phyloP scores from a whole-genome alignment of 495 filamentous ascomycete species.

The Ascodesmis nigricans region DNA sequence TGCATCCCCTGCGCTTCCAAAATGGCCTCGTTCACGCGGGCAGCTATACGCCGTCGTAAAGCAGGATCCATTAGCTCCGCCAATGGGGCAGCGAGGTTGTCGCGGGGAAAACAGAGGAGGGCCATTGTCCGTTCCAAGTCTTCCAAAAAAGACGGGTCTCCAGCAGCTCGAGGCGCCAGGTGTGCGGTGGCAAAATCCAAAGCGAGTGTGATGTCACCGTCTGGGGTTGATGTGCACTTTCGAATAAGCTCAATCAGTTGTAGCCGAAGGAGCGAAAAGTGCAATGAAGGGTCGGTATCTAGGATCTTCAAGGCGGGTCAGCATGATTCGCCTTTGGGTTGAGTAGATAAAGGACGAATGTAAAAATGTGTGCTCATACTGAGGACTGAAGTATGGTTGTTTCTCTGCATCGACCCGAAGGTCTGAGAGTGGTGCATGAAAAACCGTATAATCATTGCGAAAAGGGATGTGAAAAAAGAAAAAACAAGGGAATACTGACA shows the following conservation, averaged over 20 bases:
- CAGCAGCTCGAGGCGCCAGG: conserved; percentile 62
- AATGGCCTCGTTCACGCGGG: conserved; percentile 70
- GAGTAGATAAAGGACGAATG: conserved; percentile 8
- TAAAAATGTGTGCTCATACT: conserved; percentile 54
- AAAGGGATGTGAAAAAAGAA: conserved; percentile 5
- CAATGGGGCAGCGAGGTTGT: conserved; percentile 53
- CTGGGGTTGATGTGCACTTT: conserved; percentile 36
- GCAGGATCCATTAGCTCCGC: conserved; percentile 53
- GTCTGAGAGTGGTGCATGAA: conserved; percentile 99
- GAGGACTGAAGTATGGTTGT: conserved; percentile 77
- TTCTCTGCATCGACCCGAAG: conserved; percentile 74
- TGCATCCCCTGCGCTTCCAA: conserved; percentile 44
- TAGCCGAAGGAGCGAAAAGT: conserved; percentile 75
- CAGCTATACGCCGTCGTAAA: conserved; percentile 61
- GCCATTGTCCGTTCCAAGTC: conserved; percentile 87
- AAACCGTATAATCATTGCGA: conserved; percentile 90
- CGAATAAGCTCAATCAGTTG: conserved; percentile 90
- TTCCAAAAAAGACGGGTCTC: conserved; percentile 53
- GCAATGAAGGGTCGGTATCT: conserved; percentile 60
- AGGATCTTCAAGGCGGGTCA: conserved; percentile 43
- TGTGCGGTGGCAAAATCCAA: conserved; percentile 71
- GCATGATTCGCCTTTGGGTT: conserved; percentile 7
- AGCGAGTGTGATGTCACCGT: conserved; percentile 57
- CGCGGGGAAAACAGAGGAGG: conserved; percentile 63
- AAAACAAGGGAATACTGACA: conserved; percentile 33